These are phyloP conservation scores for Penicillium sclerotigenum DNA, from an alignment of 2,329 filamentous ascomycete species.

Conservation along the genomic window DNA sequence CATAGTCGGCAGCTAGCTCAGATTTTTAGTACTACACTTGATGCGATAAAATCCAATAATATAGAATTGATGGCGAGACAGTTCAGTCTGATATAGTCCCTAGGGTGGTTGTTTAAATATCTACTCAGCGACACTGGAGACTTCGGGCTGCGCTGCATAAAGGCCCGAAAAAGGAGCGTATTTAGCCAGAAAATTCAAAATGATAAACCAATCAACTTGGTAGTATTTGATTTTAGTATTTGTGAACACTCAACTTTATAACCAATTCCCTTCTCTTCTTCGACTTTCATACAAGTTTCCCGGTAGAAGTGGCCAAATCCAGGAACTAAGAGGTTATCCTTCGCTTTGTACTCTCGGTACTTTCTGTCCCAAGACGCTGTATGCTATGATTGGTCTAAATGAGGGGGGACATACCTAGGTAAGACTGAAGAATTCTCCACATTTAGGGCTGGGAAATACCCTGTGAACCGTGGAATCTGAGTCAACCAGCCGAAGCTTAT, in stretches of 20 bases:
- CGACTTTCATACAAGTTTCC: too few species aligned
- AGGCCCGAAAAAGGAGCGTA: too few species aligned
- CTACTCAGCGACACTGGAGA: neutral
- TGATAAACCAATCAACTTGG: neutral
- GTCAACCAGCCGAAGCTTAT: neutral
- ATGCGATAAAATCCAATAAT: too few species aligned
- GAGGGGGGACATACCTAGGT: neutral
- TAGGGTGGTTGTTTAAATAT: too few species aligned
- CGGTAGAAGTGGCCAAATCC: neutral
- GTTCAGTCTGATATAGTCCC: too few species aligned
- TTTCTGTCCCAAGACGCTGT: neutral
- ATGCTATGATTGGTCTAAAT: neutral
- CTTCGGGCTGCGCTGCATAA: neutral
- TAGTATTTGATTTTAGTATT: neutral
- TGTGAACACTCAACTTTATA: neutral
- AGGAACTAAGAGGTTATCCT: neutral
- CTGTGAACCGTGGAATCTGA: slow-evolving; percentile 2
- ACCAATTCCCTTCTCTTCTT: neutral
- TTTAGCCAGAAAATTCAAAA: too few species aligned
- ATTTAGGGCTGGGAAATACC: slow-evolving; percentile 3
- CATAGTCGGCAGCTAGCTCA: too few species aligned
- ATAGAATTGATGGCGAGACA: too few species aligned
- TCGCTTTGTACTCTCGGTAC: neutral
- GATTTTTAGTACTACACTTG: too few species aligned
- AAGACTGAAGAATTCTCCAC: neutral